phyloP scores from a whole-genome alignment of 176 grass and related monocot species.

The Paspalum vaginatum region DNA sequence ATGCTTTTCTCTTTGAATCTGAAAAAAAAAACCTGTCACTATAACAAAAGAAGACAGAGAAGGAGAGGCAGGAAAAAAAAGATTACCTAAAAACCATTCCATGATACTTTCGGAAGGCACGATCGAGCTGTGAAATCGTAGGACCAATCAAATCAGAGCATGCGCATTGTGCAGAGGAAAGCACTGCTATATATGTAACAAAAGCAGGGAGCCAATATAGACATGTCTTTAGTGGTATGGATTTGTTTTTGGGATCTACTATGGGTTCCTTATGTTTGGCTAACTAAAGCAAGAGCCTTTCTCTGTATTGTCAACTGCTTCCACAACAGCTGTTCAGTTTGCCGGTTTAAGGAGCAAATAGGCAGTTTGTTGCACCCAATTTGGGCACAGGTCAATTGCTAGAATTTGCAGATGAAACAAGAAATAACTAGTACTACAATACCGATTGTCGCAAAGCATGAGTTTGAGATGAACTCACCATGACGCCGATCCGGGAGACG shows the following conservation, averaged over 20 bases:
- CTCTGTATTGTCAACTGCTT: background rate
- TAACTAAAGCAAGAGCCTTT: background rate
- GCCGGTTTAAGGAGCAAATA: too few species aligned
- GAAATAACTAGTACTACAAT: background rate
- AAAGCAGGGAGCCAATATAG: background rate
- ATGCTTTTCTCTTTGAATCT: background rate
- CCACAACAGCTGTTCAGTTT: too few species aligned
- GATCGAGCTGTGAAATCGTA: background rate
- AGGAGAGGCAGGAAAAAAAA: background rate
- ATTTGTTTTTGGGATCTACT: background rate
- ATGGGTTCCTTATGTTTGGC: background rate
- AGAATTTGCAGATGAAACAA: background rate
- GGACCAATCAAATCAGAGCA: background rate
- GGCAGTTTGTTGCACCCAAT: background rate
- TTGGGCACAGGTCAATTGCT: background rate
- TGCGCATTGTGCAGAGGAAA: background rate
- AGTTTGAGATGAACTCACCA: constrained; percentile 1
- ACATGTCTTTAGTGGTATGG: background rate
- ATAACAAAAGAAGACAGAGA: background rate
- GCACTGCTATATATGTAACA: background rate
- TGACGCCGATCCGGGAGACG: background rate
- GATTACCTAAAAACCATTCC: background rate
- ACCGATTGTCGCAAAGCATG: background rate
- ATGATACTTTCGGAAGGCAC: background rate
- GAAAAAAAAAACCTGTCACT: background rate